These are phyloP conservation scores for Candida pseudoviswanathii DNA, from an alignment of 1,139 yeast genomes.

Conservation along the genomic window DNA sequence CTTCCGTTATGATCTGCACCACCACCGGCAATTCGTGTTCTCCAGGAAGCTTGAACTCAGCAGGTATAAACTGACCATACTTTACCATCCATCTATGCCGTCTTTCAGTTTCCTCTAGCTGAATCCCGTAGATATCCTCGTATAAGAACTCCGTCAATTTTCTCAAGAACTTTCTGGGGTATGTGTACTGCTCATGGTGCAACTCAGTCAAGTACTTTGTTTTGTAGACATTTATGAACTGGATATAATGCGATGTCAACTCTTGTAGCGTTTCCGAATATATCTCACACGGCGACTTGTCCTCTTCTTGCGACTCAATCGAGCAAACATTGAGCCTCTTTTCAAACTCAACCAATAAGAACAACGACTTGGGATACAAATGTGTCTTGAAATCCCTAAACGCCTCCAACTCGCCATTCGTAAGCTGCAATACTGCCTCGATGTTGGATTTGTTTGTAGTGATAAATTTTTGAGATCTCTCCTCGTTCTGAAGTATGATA, in stretches of 20 bases:
- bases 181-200: constrained; percentile 42
- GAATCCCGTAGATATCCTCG: constrained; percentile 35
- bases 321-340: constrained; percentile 19
- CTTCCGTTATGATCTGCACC: constrained; percentile 47
- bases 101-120: constrained; percentile 38
- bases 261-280: constrained; percentile 32
- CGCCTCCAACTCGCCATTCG: constrained; percentile 20
- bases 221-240: constrained; percentile 36
- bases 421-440: constrained; percentile 19
- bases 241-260: constrained; percentile 39
- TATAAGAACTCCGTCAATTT: constrained; percentile 36
- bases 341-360: constrained; percentile 23
- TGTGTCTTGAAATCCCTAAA: constrained; percentile 28
- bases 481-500: constrained; percentile 39
- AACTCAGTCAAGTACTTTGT: constrained; percentile 42
- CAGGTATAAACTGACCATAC: constrained; percentile 47
- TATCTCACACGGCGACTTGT: constrained; percentile 22
- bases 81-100: constrained; percentile 40
- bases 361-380: constrained; percentile 27
- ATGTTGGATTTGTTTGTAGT: constrained; percentile 19
- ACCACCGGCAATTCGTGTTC: constrained; percentile 40
- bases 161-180: constrained; percentile 39
- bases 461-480: constrained; percentile 30
- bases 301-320: constrained; percentile 13
- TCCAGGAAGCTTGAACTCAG: constrained; percentile 44